A percentile compares a stretch with the other conserved stretches of the same genome.
Evolutionary conservation across 2,329 filamentous ascomycete species (phyloP).

Genomic region (Penicillium sp.): DNA sequence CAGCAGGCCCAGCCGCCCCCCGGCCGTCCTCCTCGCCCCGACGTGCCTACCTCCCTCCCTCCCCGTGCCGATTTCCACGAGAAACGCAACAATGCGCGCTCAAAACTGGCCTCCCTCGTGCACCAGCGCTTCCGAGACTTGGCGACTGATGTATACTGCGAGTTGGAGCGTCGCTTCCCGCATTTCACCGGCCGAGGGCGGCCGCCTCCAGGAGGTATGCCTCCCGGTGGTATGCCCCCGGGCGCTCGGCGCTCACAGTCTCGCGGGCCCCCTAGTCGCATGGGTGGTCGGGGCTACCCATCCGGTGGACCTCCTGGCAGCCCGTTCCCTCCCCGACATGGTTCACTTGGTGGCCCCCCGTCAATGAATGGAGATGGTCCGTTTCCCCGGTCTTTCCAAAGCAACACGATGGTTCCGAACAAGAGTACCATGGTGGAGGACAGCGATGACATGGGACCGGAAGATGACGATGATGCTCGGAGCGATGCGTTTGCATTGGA

Average conservation of each 20-base stretch:
- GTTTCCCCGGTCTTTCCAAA: constrained; percentile 83
- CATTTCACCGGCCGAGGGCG: constrained; percentile 64
- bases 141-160: constrained; percentile 92
- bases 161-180: constrained; percentile 85
- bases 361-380: constrained; percentile 63
- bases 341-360: constrained; percentile 40
- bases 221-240: constrained; percentile 26
- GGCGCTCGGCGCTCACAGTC: constrained; percentile 41
- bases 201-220: constrained; percentile 55
- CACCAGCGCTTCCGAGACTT: constrained; percentile 83
- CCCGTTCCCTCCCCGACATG: constrained; percentile 38
- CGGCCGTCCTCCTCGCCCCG: constrained; percentile 39
- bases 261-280: constrained; percentile 32
- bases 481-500: constrained; percentile 62
- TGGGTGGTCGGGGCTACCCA: constrained; percentile 34
- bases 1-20: constrained; percentile 59
- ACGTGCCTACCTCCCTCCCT: constrained; percentile 65
- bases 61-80: constrained; percentile 91
- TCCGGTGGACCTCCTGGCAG: constrained; percentile 34
- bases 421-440: constrained; percentile 98
- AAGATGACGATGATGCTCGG: constrained; percentile 55
- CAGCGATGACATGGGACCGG: constrained; percentile 65
- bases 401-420: constrained; percentile 93
- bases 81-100: constrained; percentile 94
- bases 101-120: constrained; percentile 86